These are phyloP conservation scores for Candida glucosophila DNA, from an alignment of 1,139 yeast genomes.

Conservation along the genomic window DNA sequence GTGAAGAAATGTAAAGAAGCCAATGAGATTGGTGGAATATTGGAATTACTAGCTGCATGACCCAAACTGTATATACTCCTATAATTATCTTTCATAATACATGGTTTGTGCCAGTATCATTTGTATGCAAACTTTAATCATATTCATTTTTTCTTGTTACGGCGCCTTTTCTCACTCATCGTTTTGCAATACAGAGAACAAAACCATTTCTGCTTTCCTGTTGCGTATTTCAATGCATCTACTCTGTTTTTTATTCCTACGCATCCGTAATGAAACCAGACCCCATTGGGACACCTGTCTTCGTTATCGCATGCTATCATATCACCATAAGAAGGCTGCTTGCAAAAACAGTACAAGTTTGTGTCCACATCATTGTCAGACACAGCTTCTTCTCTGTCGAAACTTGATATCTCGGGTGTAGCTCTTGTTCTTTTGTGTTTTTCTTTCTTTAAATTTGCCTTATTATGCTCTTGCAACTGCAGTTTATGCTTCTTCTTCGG, in stretches of 20 bases:
- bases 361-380: slow-evolving; percentile 12
- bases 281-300: slow-evolving; percentile 35
- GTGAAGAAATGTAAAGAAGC: slow-evolving; percentile 80
- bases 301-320: slow-evolving; percentile 43
- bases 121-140: too few species aligned
- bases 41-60: slow-evolving; percentile 60
- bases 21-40: slow-evolving; percentile 86
- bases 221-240: slow-evolving; percentile 29
- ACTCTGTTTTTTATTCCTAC: slow-evolving; percentile 34
- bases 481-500: slow-evolving; percentile 8
- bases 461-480: slow-evolving; percentile 3
- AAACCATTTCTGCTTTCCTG: slow-evolving; percentile 33
- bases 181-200: slow-evolving; percentile 29
- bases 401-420: too few species aligned
- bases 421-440: too few species aligned
- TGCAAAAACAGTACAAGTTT: slow-evolving; percentile 32
- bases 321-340: slow-evolving; percentile 36
- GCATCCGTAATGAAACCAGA: slow-evolving; percentile 44
- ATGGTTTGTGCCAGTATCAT: background rate
- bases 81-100: slow-evolving; percentile 3
- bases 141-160: slow-evolving; percentile 9
- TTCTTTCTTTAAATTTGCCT: too few species aligned
- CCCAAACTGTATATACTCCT: slow-evolving; percentile 3
- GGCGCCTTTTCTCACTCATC: slow-evolving; percentile 9
- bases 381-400: too few species aligned